Evolutionary conservation across 371 early-diverging fungal species (phyloP), one percentile per base, ranked within the genome.

Genomic region (Mortierella sp.): DNA sequence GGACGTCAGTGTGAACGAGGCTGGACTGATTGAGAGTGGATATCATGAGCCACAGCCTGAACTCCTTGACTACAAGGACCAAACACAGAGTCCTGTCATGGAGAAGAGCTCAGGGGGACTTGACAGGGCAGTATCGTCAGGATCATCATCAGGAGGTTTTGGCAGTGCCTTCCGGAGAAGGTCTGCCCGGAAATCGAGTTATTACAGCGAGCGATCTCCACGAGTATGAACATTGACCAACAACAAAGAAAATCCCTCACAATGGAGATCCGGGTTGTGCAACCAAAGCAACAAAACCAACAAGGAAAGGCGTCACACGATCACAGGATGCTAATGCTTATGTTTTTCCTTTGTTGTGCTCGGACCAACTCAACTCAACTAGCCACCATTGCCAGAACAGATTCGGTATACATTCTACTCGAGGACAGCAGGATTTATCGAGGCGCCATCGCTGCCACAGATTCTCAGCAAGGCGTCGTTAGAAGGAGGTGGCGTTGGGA

Each of bases 391-490:
- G 60, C 74, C 48, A 2, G 79, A 81, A 27, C 82, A 81, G 24
- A 49, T 71, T 7, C 77, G 82, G 6, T 86, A 86, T 60, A 82
- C 81, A 8, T 86, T 82, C 60, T 86, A 68, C 58, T 82, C 86
- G 27, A 54, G 43, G 63, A 56, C 86, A 43, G 75, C 65, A 49
- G 86, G 82, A 21, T 32, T 79, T 56, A 79, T 86, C 35, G 80
- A 86, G 18, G 86, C 82, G 3, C 29, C 77, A 12, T 79, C 84
- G 0, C 41, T 84, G n/a, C 49, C 81, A n/a, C 49, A 51, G 68
- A 74, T 84, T 46, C 70, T 84, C 8, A 16, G 72, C 3, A 54
- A 70, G 35, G 81, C 84, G 32, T 68, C 81, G 0, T 48, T 71
- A 4, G 75, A 80, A 46, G 51, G 3, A 38, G 56, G 71, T 0